Base-by-base conservation (phyloP, 306 rosid species). In the Corylus avellana region DNA sequence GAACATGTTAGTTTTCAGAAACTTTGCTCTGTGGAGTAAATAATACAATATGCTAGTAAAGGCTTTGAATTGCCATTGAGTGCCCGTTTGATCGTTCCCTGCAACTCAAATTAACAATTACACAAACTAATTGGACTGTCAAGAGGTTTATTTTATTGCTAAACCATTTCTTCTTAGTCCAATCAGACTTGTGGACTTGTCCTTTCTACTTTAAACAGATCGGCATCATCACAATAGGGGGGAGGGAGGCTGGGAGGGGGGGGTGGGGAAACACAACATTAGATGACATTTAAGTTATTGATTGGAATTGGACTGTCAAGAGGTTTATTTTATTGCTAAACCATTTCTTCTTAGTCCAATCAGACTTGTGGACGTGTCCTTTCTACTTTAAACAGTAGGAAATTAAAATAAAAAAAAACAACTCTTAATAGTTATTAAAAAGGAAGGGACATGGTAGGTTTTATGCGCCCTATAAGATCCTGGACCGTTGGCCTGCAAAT, bases 401-500 rank as follows among this genome's bases (percentile, higher is more conserved):
- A 22, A 22, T 22, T 22, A 22, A 22, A 22, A 22, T 0, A 22
- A 22, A 22, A 76, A 68, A 74, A 37, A 37, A 4, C 44, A 42
- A 77, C 74, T 6, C 11, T 3, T 20, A 37, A 18, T 1, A 5
- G n/a, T 11, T 37, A 68, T n/a, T 17, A 37, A 7, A 14, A 68
- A 68, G 27, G 3, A 68, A 68, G 27, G 8, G 75, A 64, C 70
- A 64, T 8, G 22, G 6, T 35, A 64, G 42, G 46, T 53, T 72
- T 53, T 72, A 29, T 29, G 56, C 37, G 44, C 80, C 57, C 78
- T 92, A 89, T 67, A 68, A 18, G 29, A 68, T 68, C 72, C 72
- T 11, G 32, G 32, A 17, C n/a, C 16, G 11, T 42, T 5, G 8
- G 44, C 11, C 13, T 17, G 49, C 29, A 42, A 44, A 44, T 10